Conservation (phyloP, 2,329 filamentous ascomycete species). For the Trichoderma gracile region DNA sequence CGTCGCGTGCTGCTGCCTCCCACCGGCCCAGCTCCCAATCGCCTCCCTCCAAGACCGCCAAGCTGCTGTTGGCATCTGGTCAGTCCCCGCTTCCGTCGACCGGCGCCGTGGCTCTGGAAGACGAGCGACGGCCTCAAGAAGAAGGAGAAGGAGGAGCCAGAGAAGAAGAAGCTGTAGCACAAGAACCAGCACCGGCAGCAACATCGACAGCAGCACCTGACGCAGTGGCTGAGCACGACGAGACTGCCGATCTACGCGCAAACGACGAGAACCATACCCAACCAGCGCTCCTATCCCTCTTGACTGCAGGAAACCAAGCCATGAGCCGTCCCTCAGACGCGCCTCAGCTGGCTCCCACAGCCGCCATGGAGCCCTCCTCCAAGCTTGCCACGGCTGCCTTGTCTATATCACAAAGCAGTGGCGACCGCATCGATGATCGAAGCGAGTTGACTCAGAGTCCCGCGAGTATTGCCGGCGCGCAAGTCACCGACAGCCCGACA, state of each 20-base stretch:
- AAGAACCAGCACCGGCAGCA: background rate
- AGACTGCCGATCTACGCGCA: conserved; percentile 32
- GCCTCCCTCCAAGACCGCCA: conserved; percentile 57
- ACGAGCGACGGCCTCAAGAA: conserved; percentile 53
- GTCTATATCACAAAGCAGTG: conserved; percentile 38
- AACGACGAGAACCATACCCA: conserved; percentile 58
- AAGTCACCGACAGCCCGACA: conserved; percentile 52
- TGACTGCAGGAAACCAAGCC: conserved; percentile 53
- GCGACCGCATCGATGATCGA: conserved; percentile 41
- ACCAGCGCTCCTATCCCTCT: conserved; percentile 53
- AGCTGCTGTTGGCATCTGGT: conserved; percentile 47
- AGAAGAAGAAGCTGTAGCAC: no score
- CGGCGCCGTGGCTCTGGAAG: conserved; percentile 55
- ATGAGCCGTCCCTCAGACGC: conserved; percentile 60
- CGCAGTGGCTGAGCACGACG: conserved; percentile 26
- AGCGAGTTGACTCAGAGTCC: conserved; percentile 48
- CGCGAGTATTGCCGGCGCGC: conserved; percentile 45
- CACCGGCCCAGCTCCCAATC: conserved; percentile 42
- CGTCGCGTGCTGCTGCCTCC: conserved; percentile 37
- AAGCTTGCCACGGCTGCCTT: conserved; percentile 40
- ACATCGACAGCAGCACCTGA: background rate
- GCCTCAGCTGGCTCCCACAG: conserved; percentile 47
- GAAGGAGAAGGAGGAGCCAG: conserved; percentile 29
- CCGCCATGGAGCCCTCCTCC: conserved; percentile 45
- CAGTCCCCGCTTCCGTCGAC: conserved; percentile 52